These are phyloP conservation scores for Pleomassaria siparia DNA, from an alignment of 2,329 filamentous ascomycete species.

Conservation along the genomic window DNA sequence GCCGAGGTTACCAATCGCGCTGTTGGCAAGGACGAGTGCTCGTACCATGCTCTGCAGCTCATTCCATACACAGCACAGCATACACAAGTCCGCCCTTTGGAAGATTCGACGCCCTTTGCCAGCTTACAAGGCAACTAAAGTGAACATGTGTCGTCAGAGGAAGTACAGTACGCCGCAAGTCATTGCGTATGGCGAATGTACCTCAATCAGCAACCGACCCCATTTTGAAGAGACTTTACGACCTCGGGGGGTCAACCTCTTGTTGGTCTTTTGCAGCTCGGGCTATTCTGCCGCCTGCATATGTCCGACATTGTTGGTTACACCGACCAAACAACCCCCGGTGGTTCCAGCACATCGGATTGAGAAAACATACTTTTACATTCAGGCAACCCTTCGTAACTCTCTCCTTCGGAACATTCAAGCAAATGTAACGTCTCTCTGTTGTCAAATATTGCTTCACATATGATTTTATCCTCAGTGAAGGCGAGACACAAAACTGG, in stretches of 20 bases:
- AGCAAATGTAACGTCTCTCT: background rate
- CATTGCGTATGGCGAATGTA: no score
- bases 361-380: background rate
- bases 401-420: background rate
- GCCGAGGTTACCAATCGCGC: background rate
- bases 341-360: background rate
- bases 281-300: slow-evolving; percentile 1
- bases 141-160: no score
- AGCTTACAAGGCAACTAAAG: no score
- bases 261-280: background rate
- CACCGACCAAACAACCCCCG: slow-evolving; percentile 8
- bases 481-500: background rate
- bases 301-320: slow-evolving; percentile 12
- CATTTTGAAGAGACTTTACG: no score
- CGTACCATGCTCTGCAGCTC: background rate
- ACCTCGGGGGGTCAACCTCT: no score
- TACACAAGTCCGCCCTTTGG: background rate
- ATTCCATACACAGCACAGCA: background rate
- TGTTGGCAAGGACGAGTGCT: slow-evolving; percentile 1
- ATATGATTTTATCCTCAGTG: background rate
- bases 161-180: no score
- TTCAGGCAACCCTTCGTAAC: background rate
- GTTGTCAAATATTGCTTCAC: background rate
- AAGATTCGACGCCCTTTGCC: background rate
- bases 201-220: no score